Evolutionary conservation across 2,329 filamentous ascomycete species (phyloP), one percentile per base, ranked within the genome.

Genomic region (Rugonectria rugulosa): DNA sequence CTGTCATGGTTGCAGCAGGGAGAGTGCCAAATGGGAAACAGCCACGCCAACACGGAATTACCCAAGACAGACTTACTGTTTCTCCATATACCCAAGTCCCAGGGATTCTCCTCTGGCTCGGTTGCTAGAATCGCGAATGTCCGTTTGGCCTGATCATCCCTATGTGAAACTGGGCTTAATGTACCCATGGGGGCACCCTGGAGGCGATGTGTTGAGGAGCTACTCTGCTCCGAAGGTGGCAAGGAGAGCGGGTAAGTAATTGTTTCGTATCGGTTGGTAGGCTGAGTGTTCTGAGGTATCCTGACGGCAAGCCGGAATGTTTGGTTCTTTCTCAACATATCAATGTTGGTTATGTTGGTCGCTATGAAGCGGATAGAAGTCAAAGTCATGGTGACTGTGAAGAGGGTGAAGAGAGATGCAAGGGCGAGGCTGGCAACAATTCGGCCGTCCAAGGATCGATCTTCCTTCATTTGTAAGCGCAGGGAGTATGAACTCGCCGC

Each of bases 41-140:
- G 68, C 93, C 93, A 98, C 56, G 97, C 90, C 12, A 88, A 57
- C 2, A 87, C 61, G 17, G 76, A 83, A 41, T 82, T 75, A 0
- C 94, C 94, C 87, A 99, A 92, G 20, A 97, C 85, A 12, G 88
- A 83, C 61, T 86, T 84, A 75, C 92, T 88, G 68, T 98, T 98
- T 23, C 79, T 75, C 59, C 83, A 79, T 8, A 76, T 75, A 2
- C 90, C 91, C 1, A 95, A 77, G 65, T 96, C 85, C 87, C 92
- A 99, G 0, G 92, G 91, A 63, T 97, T 97, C 64, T 95, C 88
- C 9, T 90, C 88, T 0, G 85, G 81, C 3, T 85, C 78, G 0
- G 89, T 91, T 57, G 85, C 82, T 2, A 97, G 78, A 34, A 98
- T 88, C 11, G 91, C 92, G 70, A 96, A 98, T 10, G 84, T 89